Conservation (phyloP, 2,329 filamentous ascomycete genomes). For the Ophiostoma pallidulum region DNA sequence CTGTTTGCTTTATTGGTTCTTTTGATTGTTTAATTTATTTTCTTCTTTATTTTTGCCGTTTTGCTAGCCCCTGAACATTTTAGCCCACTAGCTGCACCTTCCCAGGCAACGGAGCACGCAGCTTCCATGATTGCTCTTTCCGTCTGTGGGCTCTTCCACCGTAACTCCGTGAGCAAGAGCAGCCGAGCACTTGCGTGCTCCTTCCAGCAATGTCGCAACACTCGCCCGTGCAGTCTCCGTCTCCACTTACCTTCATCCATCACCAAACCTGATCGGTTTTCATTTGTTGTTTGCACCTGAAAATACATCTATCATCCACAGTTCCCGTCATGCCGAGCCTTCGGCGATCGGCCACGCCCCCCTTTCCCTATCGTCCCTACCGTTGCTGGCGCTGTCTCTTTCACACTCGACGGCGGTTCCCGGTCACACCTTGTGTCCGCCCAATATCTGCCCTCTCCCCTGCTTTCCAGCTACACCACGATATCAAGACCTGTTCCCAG, state of each 20-base stretch:
- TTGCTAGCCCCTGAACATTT: too few relatives aligned
- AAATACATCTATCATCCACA: too few relatives aligned
- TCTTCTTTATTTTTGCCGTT: neutral
- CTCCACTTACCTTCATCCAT: neutral
- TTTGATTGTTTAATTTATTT: neutral
- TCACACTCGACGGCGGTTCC: too few relatives aligned
- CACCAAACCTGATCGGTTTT: neutral
- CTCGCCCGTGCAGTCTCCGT: neutral
- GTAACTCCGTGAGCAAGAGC: neutral
- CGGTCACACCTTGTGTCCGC: neutral
- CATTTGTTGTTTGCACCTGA: neutral
- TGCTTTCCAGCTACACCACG: neutral
- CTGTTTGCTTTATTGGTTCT: too few relatives aligned
- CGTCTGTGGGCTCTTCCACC: neutral
- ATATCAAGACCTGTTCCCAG: neutral
- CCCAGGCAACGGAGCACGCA: too few relatives aligned
- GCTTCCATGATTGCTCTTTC: neutral
- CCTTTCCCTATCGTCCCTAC: neutral
- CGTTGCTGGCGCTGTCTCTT: neutral
- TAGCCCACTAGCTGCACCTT: too few relatives aligned
- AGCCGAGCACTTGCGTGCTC: neutral
- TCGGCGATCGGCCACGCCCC: too few relatives aligned
- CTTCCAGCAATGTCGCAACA: neutral
- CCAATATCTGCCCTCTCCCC: neutral
- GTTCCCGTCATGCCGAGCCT: too few relatives aligned